Percentiles rank a stretch among this genome's conserved stretches.
These are phyloP conservation scores for Phytopythium cucurbitacearum DNA, from an alignment of 352 stramenopile genomes.

Conservation along the genomic window DNA sequence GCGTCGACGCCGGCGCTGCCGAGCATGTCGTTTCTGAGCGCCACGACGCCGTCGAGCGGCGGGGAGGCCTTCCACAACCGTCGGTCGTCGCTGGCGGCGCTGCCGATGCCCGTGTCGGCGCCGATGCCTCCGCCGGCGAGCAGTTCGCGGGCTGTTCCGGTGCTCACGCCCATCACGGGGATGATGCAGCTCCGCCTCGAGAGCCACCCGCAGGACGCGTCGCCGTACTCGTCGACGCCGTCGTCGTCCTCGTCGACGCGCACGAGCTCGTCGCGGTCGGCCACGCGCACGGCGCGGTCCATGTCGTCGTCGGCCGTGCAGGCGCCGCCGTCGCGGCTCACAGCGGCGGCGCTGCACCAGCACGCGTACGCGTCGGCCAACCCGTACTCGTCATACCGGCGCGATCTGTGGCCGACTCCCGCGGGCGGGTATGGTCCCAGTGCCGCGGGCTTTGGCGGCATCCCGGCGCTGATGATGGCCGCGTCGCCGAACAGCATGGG, in stretches of 20 bases:
- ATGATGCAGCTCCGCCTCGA: conserved; percentile 75
- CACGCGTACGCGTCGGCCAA: conserved; percentile 45
- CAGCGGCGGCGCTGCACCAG: conserved; percentile 34
- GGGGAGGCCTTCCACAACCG: conserved; percentile 29
- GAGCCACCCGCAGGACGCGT: conserved; percentile 22
- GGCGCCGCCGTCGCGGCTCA: conserved; percentile 16
- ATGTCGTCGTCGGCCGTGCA: conserved; percentile 11
- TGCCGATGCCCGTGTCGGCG: conserved; percentile 40
- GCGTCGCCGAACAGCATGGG: conserved; percentile 18
- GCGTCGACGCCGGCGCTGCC: conserved; percentile 27
- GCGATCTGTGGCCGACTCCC: conserved; percentile 31
- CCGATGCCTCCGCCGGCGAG: conserved; percentile 14
- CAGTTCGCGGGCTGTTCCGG: conserved; percentile 17
- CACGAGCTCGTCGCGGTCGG: conserved; percentile 8
- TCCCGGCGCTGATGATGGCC: conserved; percentile 31
- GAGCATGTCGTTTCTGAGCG: conserved; percentile 32
- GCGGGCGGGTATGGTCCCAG: conserved; percentile 12
- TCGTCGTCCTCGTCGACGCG: conserved; percentile 19
- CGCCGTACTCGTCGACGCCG: conserved; percentile 15
- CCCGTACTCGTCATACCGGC: conserved; percentile 27
- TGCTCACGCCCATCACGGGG: conserved; percentile 61
- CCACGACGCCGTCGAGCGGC: conserved; percentile 11
- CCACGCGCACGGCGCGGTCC: conserved; percentile 6
- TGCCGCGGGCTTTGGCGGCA: conserved; percentile 3
- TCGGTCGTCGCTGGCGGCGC: conserved; percentile 44